Evolutionary conservation across 140 eudicot species (phyloP), one percentile per base, ranked within the genome.

Genomic region (Bidens hawaiensis): DNA sequence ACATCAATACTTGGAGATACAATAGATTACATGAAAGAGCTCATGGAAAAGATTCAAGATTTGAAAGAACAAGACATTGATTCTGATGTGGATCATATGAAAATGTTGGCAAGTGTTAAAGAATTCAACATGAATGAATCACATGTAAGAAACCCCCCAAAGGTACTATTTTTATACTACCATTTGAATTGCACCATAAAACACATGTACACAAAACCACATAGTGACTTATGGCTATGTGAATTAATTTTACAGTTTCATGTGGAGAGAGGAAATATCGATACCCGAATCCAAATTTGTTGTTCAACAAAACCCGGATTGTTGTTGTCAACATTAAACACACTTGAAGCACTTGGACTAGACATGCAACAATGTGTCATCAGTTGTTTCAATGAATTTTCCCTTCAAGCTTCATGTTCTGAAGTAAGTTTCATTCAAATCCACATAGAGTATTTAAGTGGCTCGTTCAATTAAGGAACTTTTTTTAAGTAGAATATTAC

Each of bases 1-100:
- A 89, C 97, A 64, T 86, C 97, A 19, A 86, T 89, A 56, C 87
- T 89, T 55, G 95, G 90, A 52, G 97, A 86, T 57, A 79, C 95
- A 1, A 81, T 90, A 42, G 95, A 90, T 68, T 86, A 86, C 33
- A 77, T 90, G 94, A 90, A 79, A 74, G 97, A 90, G 67, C 85
- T 90, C 7, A 14, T 75, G 26, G 77, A 79, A 43, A 90, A 79
- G 71, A 86, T 89, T 43, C 62, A 79, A 25, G 72, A 62, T 46
- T 46, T 83, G 48, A 79, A 76, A 36, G 82, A 73, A 53, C 74
- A 90, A 45, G 75, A 70, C 6, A 30, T 25, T 5, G 77, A 73
- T 28, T 67, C 51, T 9, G 64, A 52, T 59, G 26, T 34, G 27
- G 71, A 73, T 71, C 62, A 56, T 12, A 26, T 83, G 30, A 54